Evolutionary conservation across 768 basidiomycete genomes (phyloP), one percentile per base, ranked within the genome.

Genomic region (Pleurotus tuoliensis): DNA sequence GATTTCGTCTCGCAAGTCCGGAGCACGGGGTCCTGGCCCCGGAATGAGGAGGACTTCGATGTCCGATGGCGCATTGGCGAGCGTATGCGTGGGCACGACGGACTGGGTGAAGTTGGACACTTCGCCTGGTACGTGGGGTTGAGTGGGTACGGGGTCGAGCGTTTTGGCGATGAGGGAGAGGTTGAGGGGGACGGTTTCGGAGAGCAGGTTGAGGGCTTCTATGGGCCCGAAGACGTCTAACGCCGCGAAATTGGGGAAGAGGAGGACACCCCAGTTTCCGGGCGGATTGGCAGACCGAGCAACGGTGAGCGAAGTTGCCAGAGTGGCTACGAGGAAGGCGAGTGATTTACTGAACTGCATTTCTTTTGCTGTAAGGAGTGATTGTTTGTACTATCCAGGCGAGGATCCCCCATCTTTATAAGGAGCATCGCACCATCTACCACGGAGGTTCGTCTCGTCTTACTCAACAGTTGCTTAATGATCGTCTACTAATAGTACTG

Each of bases 21-120:
- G 62, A 8, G 61, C 61, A 39, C 65, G 63, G 15, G 64, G 63
- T 5, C 74, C 74, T 4, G 64, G 40, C 0, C 69, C 69, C 0
- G 70, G 70, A 37, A 73, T 61, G 58, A 73, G 44, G 47, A 76
- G 66, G 24, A 76, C 71, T 47, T 76, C 74, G 20, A 75, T 63
- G 8, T 50, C 30, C 30, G 69, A 62, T 11, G 75, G 72, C 0
- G 69, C 67, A 6, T 63, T 64, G 40, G 57, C 64, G 57, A 74
- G 73, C 12, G 73, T 73, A 57, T 76, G 74, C 2, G 75, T 78
- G 7, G 75, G 76, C 2, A 69, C 34, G 45, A 76, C 61, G n/a
- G 69, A 63, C 56, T 73, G 68, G 15, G 65, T 59, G 56, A 72
- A 71, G 52, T 67, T 58, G 3, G 70, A 66, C 15, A 16, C n/a